Percentiles rank a stretch among this genome's conserved stretches.
Conservation (phyloP, 768 basidiomycete genomes). For the Leccinum longicurvipes region DNA sequence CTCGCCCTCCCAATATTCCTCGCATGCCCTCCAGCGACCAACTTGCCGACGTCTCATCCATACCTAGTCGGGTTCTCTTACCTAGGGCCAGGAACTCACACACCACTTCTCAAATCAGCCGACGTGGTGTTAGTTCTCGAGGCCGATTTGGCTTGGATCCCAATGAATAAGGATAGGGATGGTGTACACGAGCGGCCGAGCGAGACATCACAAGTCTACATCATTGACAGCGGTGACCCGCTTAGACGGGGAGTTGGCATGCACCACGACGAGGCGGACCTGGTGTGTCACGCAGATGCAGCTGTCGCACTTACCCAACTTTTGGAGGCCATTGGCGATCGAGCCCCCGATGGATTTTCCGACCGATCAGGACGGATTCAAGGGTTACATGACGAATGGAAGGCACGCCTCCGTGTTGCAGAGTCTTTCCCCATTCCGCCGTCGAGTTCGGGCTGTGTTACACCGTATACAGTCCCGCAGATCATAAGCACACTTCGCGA, state of each 20-base stretch:
- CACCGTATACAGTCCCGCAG: slow-evolving; percentile 40
- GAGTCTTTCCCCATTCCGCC: slow-evolving; percentile 29
- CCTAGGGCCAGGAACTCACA: slow-evolving; percentile 43
- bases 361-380: slow-evolving; percentile 17
- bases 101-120: slow-evolving; percentile 45
- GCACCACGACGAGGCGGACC: slow-evolving; percentile 51
- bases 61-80: slow-evolving; percentile 52
- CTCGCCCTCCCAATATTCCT: slow-evolving; percentile 56
- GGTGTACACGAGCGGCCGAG: slow-evolving; percentile 34
- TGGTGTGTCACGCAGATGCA: slow-evolving; percentile 57
- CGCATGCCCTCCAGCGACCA: slow-evolving; percentile 48
- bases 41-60: slow-evolving; percentile 56
- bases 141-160: slow-evolving; percentile 64
- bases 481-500: slow-evolving; percentile 48
- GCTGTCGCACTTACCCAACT: slow-evolving; percentile 51
- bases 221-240: slow-evolving; percentile 62
- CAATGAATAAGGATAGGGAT: slow-evolving; percentile 38
- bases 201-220: slow-evolving; percentile 47
- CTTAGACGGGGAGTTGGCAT: slow-evolving; percentile 48
- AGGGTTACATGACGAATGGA: slow-evolving; percentile 26
- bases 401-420: slow-evolving; percentile 24
- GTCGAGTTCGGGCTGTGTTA: slow-evolving; percentile 14
- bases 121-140: slow-evolving; percentile 69
- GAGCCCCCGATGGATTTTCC: slow-evolving; percentile 7
- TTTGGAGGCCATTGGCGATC: slow-evolving; percentile 17